Evolutionary conservation across 1,284 basidiomycete species (phyloP), one percentile per base, ranked within the genome.

Genomic region (Sphaerobolus stellatus): DNA sequence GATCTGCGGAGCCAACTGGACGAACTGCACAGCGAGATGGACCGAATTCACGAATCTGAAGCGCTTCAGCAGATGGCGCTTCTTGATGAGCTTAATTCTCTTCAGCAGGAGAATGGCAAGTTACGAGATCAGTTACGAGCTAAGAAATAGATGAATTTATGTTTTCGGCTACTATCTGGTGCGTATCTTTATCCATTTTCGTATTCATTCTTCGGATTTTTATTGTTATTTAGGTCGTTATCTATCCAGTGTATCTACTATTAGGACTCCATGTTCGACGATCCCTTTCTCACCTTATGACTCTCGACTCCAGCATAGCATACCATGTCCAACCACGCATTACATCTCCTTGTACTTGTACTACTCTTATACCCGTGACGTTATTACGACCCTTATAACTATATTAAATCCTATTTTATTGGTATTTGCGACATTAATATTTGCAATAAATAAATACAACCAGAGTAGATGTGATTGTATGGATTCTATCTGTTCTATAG

Each of bases 41-140:
- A 70, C 34, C 75, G 73, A n/a, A 81, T 87, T 76, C 77, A 76
- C 36, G 75, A 70, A 59, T 81, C 82, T 13, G 87, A 88, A 66
- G 83, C 88, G 68, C 77, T 73, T 11, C 89, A 91, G 69, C 77
- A 80, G 60, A 80, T 88, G 55, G 83, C 83, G 20, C 65, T 92
- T 48, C 72, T 92, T 52, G 89, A 92, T 63, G 89, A 92, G 71
- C 73, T 92, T 62, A 91, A 90, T 66, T 75, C 78, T 49, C 78
- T 86, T 71, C 89, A 92, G 69, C 86, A 80, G 52, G 88, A 90
- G 71, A 92, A 92, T 64, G 77, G 73, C 34, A 81, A 69, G 40
- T 64, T 92, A 59, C 79, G 86, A 47, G 80, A 82, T 36, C 90
- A 91, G 68, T 61, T 92, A 60, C 78, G 85, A 27, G 54, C 48